Percentiles rank a stretch among this genome's conserved stretches.
Evolutionary conservation across 805 yeast genomes (phyloP).

Genomic region (Sugiyamaella boreocaroliniensis): DNA sequence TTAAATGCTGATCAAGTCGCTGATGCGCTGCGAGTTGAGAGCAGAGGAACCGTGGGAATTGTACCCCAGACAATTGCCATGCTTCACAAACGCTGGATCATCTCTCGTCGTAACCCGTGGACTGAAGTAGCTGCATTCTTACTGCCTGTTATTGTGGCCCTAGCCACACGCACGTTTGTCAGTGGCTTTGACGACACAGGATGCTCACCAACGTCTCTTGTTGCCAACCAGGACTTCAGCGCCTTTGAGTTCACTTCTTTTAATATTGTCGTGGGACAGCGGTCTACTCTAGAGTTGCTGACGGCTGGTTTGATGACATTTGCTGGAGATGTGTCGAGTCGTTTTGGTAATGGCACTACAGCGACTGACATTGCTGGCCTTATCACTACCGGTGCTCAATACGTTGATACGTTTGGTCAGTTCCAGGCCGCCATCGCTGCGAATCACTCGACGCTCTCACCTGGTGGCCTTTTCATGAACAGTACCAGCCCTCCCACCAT

Average conservation of each 20-base stretch:
- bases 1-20: conserved; percentile 6
- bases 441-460: conserved; percentile 24
- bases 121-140: conserved; percentile 24
- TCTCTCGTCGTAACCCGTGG: conserved; percentile 26
- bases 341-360: conserved; percentile 5
- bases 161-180: conserved; percentile 20
- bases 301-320: conserved; percentile 12
- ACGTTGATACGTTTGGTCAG: conserved; percentile 19
- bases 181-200: conserved; percentile 16
- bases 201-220: conserved; percentile 14
- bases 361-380: conserved; percentile 1
- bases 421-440: conserved; percentile 19
- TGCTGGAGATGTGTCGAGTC: conserved; percentile 8
- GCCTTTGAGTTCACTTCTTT: conserved; percentile 7
- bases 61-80: conserved; percentile 25
- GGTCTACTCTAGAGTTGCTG: neutral
- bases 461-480: conserved; percentile 30
- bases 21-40: conserved; percentile 6
- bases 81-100: conserved; percentile 27
- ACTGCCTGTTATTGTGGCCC: conserved; percentile 30
- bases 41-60: conserved; percentile 15
- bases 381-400: conserved; percentile 1
- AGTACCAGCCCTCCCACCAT: conserved; percentile 18
- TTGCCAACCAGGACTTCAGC: conserved; percentile 14
- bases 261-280: conserved; percentile 17